Evolutionary conservation across 2,329 filamentous ascomycete species (phyloP), one percentile per base, ranked within the genome.

Genomic region (Tympanopsis confertula): DNA sequence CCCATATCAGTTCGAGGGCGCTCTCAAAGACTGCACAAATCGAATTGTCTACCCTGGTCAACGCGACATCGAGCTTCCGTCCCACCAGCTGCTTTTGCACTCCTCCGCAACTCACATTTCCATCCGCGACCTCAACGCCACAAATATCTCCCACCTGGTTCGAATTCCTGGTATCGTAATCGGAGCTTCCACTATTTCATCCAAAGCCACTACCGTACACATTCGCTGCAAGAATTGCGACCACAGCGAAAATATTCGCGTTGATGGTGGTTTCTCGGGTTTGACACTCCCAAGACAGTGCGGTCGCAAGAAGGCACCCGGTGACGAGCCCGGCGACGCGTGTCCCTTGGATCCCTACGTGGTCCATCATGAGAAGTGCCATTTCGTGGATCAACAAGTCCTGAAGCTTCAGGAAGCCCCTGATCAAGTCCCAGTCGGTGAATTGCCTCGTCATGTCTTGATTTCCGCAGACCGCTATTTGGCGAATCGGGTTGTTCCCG

Each of bases 351-450:
- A 98, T 51, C 91, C 91, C 13, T 98, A 95, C 62, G 94, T 91
- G 51, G 86, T 98, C 40, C 72, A 91, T 41, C 91, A 98, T 55
- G 91, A 98, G 59, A 87, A 83, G 56, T 94, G 85, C 26, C 77
- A 79, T 45, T 98, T 98, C 55, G 88, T 96, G 50, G 91, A 98
- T 52, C 91, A 98, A 59, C 91, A 98, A 58, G 86, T 98, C 42
- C 82, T 98, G 56, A 98, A 98, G 59, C 75, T 98, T 14, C 91
- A 98, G 56, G 91, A 98, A 61, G 91, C 89, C 0, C 91, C 91
- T 2, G 91, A 98, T 52, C 87, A 96, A 58, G 91, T 98, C 0
- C 91, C 91, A 0, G 91, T 98, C 2, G 91, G 91, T 63, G 91
- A 98, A 61, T 66, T 98, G 36, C 91, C 91, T 3, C 74, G 91